Percentiles rank a stretch among this genome's conserved stretches.
Evolutionary conservation across 1,284 basidiomycete genomes (phyloP).

Genomic region (Chalciporus piperatoides): DNA sequence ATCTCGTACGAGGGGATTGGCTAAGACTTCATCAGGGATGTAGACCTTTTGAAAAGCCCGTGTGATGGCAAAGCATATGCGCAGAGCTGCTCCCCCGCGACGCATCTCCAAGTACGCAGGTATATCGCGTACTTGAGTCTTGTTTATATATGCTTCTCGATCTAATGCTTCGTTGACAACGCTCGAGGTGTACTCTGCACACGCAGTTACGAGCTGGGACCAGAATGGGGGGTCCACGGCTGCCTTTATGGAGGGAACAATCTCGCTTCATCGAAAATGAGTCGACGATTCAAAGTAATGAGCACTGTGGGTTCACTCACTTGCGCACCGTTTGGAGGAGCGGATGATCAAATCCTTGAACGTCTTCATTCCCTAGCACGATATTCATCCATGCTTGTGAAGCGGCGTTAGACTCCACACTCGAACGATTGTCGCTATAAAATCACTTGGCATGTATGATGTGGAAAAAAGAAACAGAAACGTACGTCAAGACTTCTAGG

Average conservation of each 20-base stretch:
- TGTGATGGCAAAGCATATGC: constrained; percentile 27
- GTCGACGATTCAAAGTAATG: not conserved
- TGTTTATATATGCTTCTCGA: constrained; percentile 22
- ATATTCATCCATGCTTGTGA: constrained; percentile 27
- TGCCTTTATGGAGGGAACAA: constrained; percentile 24
- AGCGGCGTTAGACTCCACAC: constrained; percentile 8
- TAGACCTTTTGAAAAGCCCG: constrained; percentile 26
- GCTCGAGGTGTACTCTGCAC: constrained; percentile 18
- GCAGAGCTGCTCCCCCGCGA: constrained; percentile 19
- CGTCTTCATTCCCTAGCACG: constrained; percentile 17
- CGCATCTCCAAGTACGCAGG: constrained; percentile 28
- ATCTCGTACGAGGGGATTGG: constrained; percentile 20
- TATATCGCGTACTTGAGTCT: constrained; percentile 15
- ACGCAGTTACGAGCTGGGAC: constrained; percentile 27
- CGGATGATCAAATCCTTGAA: constrained; percentile 14
- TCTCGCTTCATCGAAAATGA: constrained; percentile 18
- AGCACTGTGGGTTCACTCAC: constrained; percentile 13
- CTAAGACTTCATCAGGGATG: constrained; percentile 24
- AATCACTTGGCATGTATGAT: not conserved
- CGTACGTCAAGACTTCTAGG: constrained; percentile 32
- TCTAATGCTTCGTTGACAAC: constrained; percentile 26
- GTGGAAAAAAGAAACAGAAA: not conserved
- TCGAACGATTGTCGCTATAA: constrained; percentile 26
- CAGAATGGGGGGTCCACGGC: constrained; percentile 27
- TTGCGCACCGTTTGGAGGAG: constrained; percentile 22